These are phyloP conservation scores for Penicillium sp. DNA, from an alignment of 2,329 filamentous ascomycete species.

Conservation along the genomic window DNA sequence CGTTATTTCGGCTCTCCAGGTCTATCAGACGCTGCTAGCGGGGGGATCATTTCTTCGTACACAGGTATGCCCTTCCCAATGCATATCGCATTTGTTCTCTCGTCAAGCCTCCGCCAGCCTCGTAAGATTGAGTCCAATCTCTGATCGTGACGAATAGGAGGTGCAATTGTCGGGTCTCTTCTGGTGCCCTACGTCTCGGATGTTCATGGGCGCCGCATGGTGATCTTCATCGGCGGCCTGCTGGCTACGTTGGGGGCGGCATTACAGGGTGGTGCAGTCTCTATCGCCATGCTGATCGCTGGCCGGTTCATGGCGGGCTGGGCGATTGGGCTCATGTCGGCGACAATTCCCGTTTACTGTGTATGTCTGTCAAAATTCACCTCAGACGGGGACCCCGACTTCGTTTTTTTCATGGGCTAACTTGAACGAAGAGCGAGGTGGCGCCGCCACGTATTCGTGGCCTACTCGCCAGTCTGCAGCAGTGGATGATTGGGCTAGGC, in stretches of 20 bases:
- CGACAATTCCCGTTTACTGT: constrained; percentile 51
- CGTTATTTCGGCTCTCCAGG: constrained; percentile 29
- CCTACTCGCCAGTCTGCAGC: constrained; percentile 43
- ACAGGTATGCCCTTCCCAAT: constrained; percentile 27
- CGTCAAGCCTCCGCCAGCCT: background rate
- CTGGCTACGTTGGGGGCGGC: constrained; percentile 36
- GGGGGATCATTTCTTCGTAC: constrained; percentile 45
- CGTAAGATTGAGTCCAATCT: background rate
- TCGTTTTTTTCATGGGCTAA: constrained; percentile 3
- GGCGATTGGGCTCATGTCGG: constrained; percentile 52
- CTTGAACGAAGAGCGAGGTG: constrained; percentile 36
- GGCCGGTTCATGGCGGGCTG: constrained; percentile 54
- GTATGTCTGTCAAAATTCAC: constrained; percentile 20
- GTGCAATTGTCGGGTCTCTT: constrained; percentile 42
- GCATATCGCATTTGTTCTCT: background rate
- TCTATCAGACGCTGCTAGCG: constrained; percentile 35
- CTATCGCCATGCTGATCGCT: constrained; percentile 50
- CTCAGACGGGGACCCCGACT: background rate
- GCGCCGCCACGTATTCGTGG: constrained; percentile 43
- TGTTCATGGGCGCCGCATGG: constrained; percentile 32
- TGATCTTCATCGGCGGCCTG: constrained; percentile 38
- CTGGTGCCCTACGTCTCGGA: constrained; percentile 38
- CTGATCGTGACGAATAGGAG: constrained; percentile 29
- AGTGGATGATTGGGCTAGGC: constrained; percentile 50
- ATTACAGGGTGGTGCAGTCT: constrained; percentile 40